Evolutionary conservation across 768 basidiomycete genomes (phyloP).

Genomic region (Suillus variegatus): DNA sequence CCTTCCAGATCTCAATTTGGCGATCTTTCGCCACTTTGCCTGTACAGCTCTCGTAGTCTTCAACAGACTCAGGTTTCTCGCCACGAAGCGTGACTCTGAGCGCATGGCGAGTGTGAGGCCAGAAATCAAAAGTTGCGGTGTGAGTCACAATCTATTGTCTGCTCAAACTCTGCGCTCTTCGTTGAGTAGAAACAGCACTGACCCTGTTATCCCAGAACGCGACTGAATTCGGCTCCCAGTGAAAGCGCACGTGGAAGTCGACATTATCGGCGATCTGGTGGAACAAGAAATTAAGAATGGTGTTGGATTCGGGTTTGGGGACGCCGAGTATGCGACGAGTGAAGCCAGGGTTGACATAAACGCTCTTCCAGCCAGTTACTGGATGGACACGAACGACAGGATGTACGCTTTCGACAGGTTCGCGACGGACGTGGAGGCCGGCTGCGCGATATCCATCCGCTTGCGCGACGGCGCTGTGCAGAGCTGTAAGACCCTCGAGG

Average conservation of each 20-base stretch:
- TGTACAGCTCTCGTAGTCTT: no score
- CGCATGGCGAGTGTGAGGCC: no score
- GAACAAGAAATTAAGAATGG: constrained; percentile 70
- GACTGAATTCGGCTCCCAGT: constrained; percentile 74
- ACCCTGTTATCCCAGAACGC: constrained; percentile 91
- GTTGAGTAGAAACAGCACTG: constrained; percentile 17
- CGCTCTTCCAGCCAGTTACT: constrained; percentile 80
- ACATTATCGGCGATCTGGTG: constrained; percentile 67
- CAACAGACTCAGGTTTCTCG: no score
- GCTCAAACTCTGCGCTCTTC: constrained; percentile 1
- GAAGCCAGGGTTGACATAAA: constrained; percentile 85
- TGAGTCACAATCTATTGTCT: constrained; percentile 31
- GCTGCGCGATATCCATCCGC: constrained; percentile 73
- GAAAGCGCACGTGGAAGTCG: constrained; percentile 76
- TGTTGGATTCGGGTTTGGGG: constrained; percentile 82
- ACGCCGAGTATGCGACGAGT: constrained; percentile 77
- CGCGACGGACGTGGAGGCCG: constrained; percentile 68
- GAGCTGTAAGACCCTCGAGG: constrained; percentile 69
- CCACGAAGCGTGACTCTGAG: no score
- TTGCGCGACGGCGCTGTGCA: constrained; percentile 78
- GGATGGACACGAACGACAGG: constrained; percentile 88
- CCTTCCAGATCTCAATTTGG: no score
- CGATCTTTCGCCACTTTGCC: no score
- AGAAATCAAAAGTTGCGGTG: no score
- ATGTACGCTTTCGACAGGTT: constrained; percentile 70